Base-by-base conservation (phyloP, 495 filamentous ascomycete species). In the Pseudoneurospora amorphoporcata region DNA sequence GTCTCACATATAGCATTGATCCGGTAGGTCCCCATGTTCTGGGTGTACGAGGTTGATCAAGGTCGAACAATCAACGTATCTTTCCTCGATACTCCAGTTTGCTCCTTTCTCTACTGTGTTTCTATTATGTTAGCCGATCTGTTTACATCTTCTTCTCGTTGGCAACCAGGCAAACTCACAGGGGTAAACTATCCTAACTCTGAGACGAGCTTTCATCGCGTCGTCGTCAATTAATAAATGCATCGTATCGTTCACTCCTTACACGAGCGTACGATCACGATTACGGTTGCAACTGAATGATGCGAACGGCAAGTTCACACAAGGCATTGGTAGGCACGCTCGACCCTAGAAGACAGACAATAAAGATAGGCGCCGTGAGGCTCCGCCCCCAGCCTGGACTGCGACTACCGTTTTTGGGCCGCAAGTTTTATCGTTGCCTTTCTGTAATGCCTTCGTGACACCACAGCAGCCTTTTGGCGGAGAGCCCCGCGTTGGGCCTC, bases 1-100 rank as follows among this genome's bases (percentile, higher is more conserved):
- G 8, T 29, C 75, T 45, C 37, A 77, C 76, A 70, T 29, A n/a
- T 77, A 77, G 43, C 74, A 77, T 10, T 72, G 72, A 3, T 75
- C 47, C 4, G 75, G 74, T 8, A 77, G 42, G 43, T 37, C 29
- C 3, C 53, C 53, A 10, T 29, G 12, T 3, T 32, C 53, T 3
- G 53, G 53, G 53, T 61, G 53, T 61, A 61, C 23, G 23, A 61
- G 53, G 53, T 61, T 14, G 16, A 61, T 16, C 23, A 61, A 61
- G 6, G 53, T 32, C 53, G 53, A 61, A 61, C 19, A 29, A 61
- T 61, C 53, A 61, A 61, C 53, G 14, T 7, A 16, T 32, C 14
- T 32, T 8, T 61, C 53, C 12, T 16, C 12, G 2, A 61, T 61
- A 10, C 8, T 4, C 53, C 53, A 61, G 2, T 4, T 32, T 61